Percentiles rank a stretch among this genome's conserved stretches.
phyloP scores from a whole-genome alignment of 495 filamentous ascomycete species.

The Hypomontagnella monticulosa region DNA sequence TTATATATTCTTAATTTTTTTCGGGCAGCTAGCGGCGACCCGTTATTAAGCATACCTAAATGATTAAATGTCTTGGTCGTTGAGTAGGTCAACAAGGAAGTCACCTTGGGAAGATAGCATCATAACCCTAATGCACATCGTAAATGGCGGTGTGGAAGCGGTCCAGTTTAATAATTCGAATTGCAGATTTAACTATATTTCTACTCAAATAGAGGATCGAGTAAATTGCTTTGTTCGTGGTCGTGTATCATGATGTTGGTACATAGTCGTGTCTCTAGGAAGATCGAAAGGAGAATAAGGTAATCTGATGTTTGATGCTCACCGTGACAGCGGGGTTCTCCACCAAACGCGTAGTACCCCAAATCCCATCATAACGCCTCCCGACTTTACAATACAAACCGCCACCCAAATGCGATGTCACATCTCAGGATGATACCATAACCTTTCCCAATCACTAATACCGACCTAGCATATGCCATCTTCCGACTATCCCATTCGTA shows the following conservation, averaged over 20 bases:
- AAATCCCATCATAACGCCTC: conserved; percentile 29
- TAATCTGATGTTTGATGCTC: conserved; percentile 12
- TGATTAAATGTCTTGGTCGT: conserved; percentile 12
- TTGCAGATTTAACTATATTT: conserved; percentile 23
- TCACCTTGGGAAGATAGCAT: conserved; percentile 1
- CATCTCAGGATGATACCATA: conserved; percentile 3
- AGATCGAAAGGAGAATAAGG: conserved; percentile 13
- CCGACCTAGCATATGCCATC: conserved; percentile 2
- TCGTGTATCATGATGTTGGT: conserved; percentile 37
- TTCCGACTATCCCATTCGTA: not conserved
- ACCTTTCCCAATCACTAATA: conserved; percentile 2
- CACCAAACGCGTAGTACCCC: conserved; percentile 1
- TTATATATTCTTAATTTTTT: not conserved
- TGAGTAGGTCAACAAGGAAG: conserved; percentile 10
- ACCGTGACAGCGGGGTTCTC: conserved; percentile 3
- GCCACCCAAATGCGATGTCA: conserved; percentile 17
- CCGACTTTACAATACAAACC: conserved; percentile 11
- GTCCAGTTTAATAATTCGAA: conserved; percentile 6
- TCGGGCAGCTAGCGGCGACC: conserved; percentile 2
- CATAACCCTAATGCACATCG: conserved; percentile 5
- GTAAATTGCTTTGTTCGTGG: conserved; percentile 9
- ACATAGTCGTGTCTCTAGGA: conserved; percentile 31
- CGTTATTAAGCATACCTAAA: conserved; percentile 1
- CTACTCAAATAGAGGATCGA: conserved; percentile 29
- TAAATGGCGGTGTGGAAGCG: conserved; percentile 29